Conservation (phyloP, 208 protist species). For the Trypanosoma conorhini region DNA sequence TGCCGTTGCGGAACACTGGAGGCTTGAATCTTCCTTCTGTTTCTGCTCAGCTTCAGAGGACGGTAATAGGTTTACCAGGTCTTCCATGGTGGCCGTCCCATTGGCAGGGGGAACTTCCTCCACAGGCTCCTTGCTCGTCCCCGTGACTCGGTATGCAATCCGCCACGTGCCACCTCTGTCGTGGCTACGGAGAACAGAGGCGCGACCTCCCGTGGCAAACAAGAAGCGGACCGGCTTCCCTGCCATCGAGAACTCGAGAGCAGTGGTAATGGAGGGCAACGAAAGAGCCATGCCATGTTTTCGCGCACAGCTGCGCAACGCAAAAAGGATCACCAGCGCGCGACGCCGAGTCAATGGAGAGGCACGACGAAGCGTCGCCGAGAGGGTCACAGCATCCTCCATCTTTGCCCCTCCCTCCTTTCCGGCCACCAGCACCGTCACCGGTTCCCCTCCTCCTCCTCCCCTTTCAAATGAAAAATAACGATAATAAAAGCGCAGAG, state of each 20-base stretch:
- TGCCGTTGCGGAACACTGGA: not conserved
- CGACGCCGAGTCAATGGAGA: conserved; percentile 25
- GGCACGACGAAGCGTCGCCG: conserved; percentile 21
- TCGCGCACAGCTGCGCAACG: conserved; percentile 2
- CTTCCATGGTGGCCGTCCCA: conserved; percentile 11
- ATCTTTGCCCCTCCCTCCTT: conserved; percentile 10
- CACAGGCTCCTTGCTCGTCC: not conserved
- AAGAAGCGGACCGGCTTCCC: conserved; percentile 48
- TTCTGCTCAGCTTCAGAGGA: not conserved
- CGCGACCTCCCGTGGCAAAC: conserved; percentile 56
- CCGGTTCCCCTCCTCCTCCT: not conserved
- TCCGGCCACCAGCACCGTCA: not conserved
- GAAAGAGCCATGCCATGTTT: conserved; percentile 10
- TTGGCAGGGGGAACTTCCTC: not conserved
- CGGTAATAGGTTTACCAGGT: conserved; percentile 13
- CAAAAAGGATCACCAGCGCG: conserved; percentile 27
- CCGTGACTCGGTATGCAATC: conserved; percentile 8
- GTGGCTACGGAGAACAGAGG: conserved; percentile 58
- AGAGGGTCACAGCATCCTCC: conserved; percentile 26
- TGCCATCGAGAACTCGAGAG: conserved; percentile 24
- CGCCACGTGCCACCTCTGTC: conserved; percentile 66
- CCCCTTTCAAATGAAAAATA: not conserved
- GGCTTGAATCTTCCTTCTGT: not conserved
- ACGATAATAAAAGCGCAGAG: not conserved
- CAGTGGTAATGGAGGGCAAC: conserved; percentile 9